Percentiles rank a stretch among this genome's conserved stretches.
phyloP scores from a whole-genome alignment of 805 yeast genomes.

The Huiozyma naganishii region DNA sequence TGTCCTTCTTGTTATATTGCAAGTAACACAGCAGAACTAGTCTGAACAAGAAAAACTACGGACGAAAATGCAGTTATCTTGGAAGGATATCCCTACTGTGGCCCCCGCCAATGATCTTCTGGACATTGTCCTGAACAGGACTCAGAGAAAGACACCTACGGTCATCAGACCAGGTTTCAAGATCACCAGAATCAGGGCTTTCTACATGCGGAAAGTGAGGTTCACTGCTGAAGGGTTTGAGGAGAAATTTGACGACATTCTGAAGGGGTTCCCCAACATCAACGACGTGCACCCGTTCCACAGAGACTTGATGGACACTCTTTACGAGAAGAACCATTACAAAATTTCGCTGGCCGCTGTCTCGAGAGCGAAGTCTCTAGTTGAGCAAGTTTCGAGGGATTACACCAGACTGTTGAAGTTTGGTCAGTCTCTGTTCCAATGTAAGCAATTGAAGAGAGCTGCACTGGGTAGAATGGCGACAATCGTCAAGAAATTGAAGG shows the following conservation, averaged over 20 bases:
- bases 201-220: slow-evolving; percentile 96
- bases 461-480: slow-evolving; percentile 99
- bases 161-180: slow-evolving; percentile 94
- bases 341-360: slow-evolving; percentile 93
- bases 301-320: slow-evolving; percentile 93
- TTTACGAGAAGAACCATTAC: slow-evolving; percentile 96
- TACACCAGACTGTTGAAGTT: slow-evolving; percentile 87
- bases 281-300: slow-evolving; percentile 98
- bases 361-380: slow-evolving; percentile 83
- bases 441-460: slow-evolving; percentile 97
- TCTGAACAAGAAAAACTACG: no score
- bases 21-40: background rate
- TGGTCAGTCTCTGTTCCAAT: slow-evolving; percentile 96
- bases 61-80: slow-evolving; percentile 77
- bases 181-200: slow-evolving; percentile 91
- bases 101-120: slow-evolving; percentile 85
- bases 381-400: slow-evolving; percentile 94
- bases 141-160: slow-evolving; percentile 99
- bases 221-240: slow-evolving; percentile 93
- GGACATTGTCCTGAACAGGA: slow-evolving; percentile 93
- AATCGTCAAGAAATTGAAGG: slow-evolving; percentile 87
- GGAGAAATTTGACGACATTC: slow-evolving; percentile 80
- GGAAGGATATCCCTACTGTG: slow-evolving; percentile 97
- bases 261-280: slow-evolving; percentile 87
- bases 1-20: background rate